Evolutionary conservation across 1,139 yeast genomes (phyloP), one percentile per base, ranked within the genome.

Genomic region (Debaryomyces robertsiae): DNA sequence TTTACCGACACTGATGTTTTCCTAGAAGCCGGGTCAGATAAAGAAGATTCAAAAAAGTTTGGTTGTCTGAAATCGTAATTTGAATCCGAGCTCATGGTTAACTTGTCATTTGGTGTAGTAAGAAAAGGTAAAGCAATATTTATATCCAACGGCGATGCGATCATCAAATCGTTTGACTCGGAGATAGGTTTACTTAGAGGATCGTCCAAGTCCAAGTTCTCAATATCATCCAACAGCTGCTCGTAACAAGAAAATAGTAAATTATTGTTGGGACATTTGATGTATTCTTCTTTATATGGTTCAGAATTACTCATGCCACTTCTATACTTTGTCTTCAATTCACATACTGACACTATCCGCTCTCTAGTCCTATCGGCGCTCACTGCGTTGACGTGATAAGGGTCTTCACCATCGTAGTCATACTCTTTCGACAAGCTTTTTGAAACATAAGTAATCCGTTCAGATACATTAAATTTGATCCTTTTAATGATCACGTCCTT

Each of bases 401-500:
- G 77, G 60, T 69, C 79, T 2, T 72, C 75, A 11, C 68, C 66
- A 39, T 77, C 81, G 40, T 76, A 82, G 43, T 81, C 86, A 47
- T 72, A 78, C 53, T 82, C 88, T 46, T 63, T 69, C 27, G 73
- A 65, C 47, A 77, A 58, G 49, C 75, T 74, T 44, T 75, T 78
- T 2, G 86, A 82, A 3, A 74, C 77, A 54, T 82, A 87, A 0
- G 89, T 79, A 11, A 85, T 78, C 44, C 83, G 75, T 58, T 90
- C 96, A 46, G 83, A 65, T 6, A 88, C 74, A 50, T 84, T 85
- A 38, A 89, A 77, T 45, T 83, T 79, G 38, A 90, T 74, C 50
- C 95, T 69, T 50, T 86, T 90, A 30, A 90, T 70, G 27, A 74
- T 68, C 3, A 90, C 77, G 47, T 81, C 79, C 57, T 84, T 84